These are phyloP conservation scores for Phlebopus sp. DNA, from an alignment of 1,284 basidiomycete species.

Conservation along the genomic window DNA sequence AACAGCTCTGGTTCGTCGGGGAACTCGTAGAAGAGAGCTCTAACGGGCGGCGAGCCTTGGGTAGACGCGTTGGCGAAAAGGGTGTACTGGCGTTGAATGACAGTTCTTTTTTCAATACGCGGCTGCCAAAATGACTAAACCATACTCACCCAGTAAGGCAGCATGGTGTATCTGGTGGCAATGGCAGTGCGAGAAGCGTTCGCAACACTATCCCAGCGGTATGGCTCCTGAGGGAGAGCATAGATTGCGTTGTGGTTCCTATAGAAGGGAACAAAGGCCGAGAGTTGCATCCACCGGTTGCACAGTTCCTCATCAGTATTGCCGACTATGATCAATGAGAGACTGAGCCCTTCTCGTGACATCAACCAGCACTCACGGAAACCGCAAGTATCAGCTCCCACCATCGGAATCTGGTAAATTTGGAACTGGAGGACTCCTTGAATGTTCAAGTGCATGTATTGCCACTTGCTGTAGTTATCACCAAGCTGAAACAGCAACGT, in stretches of 20 bases:
- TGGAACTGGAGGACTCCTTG: conserved; percentile 71
- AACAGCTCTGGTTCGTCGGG: conserved; percentile 62
- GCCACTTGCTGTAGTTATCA: conserved; percentile 65
- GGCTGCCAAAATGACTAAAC: too few relatives aligned
- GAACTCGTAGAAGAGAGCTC: conserved; percentile 72
- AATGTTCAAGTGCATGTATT: conserved; percentile 52
- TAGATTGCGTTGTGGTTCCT: conserved; percentile 58
- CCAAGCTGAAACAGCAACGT: conserved; percentile 42
- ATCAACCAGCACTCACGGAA: conserved; percentile 40
- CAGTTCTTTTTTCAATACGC: too few relatives aligned
- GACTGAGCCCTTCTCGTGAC: conserved; percentile 6
- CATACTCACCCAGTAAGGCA: conserved; percentile 73
- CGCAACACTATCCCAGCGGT: conserved; percentile 68
- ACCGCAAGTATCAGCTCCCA: conserved; percentile 69
- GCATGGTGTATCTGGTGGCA: conserved; percentile 54
- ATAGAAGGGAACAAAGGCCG: conserved; percentile 67
- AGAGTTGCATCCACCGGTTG: conserved; percentile 74
- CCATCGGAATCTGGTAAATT: conserved; percentile 68
- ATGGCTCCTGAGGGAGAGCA: conserved; percentile 65
- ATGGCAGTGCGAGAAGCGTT: conserved; percentile 64
- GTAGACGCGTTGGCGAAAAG: conserved; percentile 62
- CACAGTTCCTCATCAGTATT: conserved; percentile 77
- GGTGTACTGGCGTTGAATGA: conserved; percentile 45
- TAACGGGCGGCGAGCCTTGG: conserved; percentile 59
- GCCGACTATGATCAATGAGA: conserved; percentile 35